These are phyloP conservation scores for Neonectria hederae DNA, from an alignment of 2,329 filamentous ascomycete genomes.

Conservation along the genomic window DNA sequence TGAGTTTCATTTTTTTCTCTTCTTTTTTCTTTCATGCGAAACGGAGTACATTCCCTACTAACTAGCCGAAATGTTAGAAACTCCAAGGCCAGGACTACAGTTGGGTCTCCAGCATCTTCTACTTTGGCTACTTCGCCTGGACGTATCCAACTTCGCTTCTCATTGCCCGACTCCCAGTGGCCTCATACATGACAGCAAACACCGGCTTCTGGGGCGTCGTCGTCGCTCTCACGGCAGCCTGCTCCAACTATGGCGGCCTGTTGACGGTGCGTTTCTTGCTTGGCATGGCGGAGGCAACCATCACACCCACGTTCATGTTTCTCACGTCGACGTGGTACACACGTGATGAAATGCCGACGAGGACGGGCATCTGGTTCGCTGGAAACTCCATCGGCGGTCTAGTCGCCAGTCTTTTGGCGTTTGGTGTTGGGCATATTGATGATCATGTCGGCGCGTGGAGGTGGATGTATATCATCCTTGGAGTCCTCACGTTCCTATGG, in stretches of 20 bases:
- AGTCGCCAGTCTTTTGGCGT: conserved; percentile 60
- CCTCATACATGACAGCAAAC: conserved; percentile 57
- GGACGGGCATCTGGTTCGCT: conserved; percentile 66
- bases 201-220: conserved; percentile 61
- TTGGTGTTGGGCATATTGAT: conserved; percentile 64
- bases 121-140: conserved; percentile 58
- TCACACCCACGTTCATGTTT: conserved; percentile 65
- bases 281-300: conserved; percentile 63
- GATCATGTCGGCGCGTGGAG: conserved; percentile 60
- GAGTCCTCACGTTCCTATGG: conserved; percentile 61
- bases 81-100: conserved; percentile 62
- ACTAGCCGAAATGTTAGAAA: conserved; percentile 23
- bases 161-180: conserved; percentile 58
- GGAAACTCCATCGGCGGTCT: conserved; percentile 62
- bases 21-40: not conserved
- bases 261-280: conserved; percentile 62
- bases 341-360: conserved; percentile 62
- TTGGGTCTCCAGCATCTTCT: conserved; percentile 65
- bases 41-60: not conserved
- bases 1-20: too few relatives aligned
- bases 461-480: conserved; percentile 68
- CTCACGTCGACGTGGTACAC: conserved; percentile 66
- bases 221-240: conserved; percentile 56
- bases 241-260: conserved; percentile 59
- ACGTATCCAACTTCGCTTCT: conserved; percentile 61